Evolutionary conservation across 208 protist species (phyloP), one percentile per base, ranked within the genome.

Genomic region (Leishmania tarentolae): DNA sequence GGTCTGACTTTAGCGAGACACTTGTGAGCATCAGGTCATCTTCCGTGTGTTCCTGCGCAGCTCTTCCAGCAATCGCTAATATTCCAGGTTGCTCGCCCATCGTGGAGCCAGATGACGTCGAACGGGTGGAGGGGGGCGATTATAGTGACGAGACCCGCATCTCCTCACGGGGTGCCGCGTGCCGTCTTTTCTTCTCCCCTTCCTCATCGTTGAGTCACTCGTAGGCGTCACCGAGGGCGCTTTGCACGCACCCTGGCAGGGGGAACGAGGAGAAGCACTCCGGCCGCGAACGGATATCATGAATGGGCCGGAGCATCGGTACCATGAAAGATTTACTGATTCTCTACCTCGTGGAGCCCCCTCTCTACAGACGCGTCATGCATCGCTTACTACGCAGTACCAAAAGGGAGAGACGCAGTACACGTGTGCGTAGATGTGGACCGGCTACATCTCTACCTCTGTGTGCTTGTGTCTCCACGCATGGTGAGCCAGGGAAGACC

Each of bases 1-100:
- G 19, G 44, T 59, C 46, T 11, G 50, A 61, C 50, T 19, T 57
- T 17, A 37, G 74, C 56, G 74, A 77, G 31, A 15, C 50, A 50
- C 31, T 56, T 5, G 13, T 42, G 50, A 40, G 72, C 56, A 47
- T 6, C 56, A 35, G 24, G 37, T 35, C 40, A 31, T 35, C n/a
- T 11, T 19, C 31, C 35, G n/a, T 59, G 74, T 6, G 56, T 37
- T 61, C 31, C 28, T 61, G 74, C 37, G 56, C n/a, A 50, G 53
- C 35, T 66, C 24, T 46, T 66, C 53, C 24, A 57, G 8, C 28
- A 2, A 37, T 47, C 53, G 40, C 5, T 21, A 50, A 24, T 74
- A 61, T 52, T 24, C 76, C 76, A 40, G 81, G 56, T 15, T 85
- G 81, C 63, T 85, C 81, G 5, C 81, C 81, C 35, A 81, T 85